Evolutionary conservation across 2,329 filamentous ascomycete species (phyloP), one percentile per base, ranked within the genome.

Genomic region (Bipolaris sorokiniana): DNA sequence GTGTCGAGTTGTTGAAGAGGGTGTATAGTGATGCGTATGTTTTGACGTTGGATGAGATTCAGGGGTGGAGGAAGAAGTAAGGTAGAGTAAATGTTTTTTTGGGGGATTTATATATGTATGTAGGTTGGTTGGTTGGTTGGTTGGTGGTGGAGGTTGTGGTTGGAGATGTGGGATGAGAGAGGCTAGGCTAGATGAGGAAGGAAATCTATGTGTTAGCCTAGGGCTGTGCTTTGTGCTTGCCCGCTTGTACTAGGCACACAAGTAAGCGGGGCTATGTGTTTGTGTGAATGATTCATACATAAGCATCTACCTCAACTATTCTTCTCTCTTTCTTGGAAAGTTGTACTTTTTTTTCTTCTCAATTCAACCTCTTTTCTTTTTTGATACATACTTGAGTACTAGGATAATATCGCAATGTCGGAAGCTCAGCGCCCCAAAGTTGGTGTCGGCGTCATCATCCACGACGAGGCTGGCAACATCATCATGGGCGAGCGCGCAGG

Each of bases 381-480:
- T 15, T 23, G 15, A 7, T 10, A 33, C 3, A 40, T 3, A 16
- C 13, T 7, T 13, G 3, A 22, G 9, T 11, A 41, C 4, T 3
- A 40, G 7, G 7, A 40, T 3, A 15, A 4, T 13, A 11, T 13
- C 38, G 15, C 5, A 11, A 71, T 70, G 67, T 36, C 66, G n/a
- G 63, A 68, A 51, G 31, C 52, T n/a, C 37, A 66, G 5, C 63
- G 73, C 54, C 71, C 71, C 2, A 73, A 74, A 58, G 74, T 85
- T 34, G 83, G 82, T 42, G 78, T 85, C 10, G 82, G 75, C 20
- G 81, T 80, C 48, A 79, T 84, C 59, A 73, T 83, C 59, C 65
- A 79, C 51, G 76, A 79, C 54, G 45, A 61, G 1, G 68, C 75
- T 5, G 77, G 77, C 11, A 74, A 78, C 51, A 79, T 83, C 51